A percentile compares a stretch with the other conserved stretches of the same genome.
Evolutionary conservation across 1,284 basidiomycete genomes (phyloP).

Genomic region (Phellopilus nigrolimitatus): DNA sequence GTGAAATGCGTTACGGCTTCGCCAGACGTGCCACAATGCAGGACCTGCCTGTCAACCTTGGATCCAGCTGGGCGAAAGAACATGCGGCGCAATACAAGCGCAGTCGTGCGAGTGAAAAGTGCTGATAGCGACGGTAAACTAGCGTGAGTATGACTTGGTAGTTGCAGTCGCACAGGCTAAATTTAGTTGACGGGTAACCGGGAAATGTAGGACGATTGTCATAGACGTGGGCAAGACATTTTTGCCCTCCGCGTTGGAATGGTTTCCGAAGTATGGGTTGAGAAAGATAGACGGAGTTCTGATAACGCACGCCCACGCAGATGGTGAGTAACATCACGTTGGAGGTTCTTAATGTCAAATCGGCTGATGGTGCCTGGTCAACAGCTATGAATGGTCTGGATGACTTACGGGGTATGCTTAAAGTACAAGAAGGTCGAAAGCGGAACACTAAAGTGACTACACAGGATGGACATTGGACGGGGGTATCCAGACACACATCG

Average conservation of each 20-base stretch:
- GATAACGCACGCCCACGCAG: conserved; percentile 76
- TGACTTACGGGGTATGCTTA: conserved; percentile 62
- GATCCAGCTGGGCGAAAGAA: conserved; percentile 67
- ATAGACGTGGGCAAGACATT: conserved; percentile 83
- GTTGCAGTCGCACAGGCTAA: neutral
- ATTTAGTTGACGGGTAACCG: neutral
- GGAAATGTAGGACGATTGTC: conserved; percentile 52
- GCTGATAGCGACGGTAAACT: conserved; percentile 43
- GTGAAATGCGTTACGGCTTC: conserved; percentile 61
- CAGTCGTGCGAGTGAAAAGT: conserved; percentile 50
- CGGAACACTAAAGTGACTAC: conserved; percentile 12
- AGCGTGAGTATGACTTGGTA: conserved; percentile 42
- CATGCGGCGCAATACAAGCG: conserved; percentile 71
- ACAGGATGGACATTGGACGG: conserved; percentile 69
- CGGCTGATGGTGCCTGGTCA: conserved; percentile 5
- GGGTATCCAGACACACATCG: conserved; percentile 66
- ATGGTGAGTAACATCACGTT: conserved; percentile 43
- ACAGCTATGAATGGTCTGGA: conserved; percentile 80
- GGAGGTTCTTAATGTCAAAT: neutral
- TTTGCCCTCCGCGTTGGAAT: conserved; percentile 68
- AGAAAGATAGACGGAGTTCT: conserved; percentile 74
- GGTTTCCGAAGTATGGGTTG: conserved; percentile 73
- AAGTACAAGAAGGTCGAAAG: conserved; percentile 7
- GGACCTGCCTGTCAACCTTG: conserved; percentile 64
- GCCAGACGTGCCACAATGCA: conserved; percentile 45